phyloP scores from a whole-genome alignment of 495 filamentous ascomycete genomes.

The Aspergillus sclerotiicarbonarius region DNA sequence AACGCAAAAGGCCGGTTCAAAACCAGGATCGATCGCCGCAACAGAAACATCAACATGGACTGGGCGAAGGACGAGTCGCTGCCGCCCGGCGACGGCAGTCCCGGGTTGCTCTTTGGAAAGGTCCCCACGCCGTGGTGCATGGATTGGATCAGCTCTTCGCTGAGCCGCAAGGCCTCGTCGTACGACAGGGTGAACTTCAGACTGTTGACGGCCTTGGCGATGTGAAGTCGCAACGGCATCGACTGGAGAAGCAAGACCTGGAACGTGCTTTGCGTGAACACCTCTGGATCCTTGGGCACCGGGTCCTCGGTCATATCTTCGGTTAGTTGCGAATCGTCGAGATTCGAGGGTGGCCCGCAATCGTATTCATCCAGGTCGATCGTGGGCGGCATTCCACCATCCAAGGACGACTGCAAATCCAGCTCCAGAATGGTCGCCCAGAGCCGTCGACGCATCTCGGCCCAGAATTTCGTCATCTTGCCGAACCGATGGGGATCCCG shows the following conservation, averaged over 20 bases:
- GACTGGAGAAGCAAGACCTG: constrained; percentile 50
- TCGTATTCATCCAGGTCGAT: constrained; percentile 46
- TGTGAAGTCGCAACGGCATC: constrained; percentile 47
- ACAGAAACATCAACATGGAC: constrained; percentile 39
- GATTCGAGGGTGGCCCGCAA: constrained; percentile 54
- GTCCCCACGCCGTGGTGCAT: constrained; percentile 29
- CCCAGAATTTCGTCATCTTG: constrained; percentile 44
- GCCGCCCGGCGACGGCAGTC: constrained; percentile 23
- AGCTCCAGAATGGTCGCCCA: constrained; percentile 66
- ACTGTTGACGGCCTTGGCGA: constrained; percentile 48
- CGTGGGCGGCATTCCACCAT: constrained; percentile 52
- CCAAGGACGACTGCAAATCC: constrained; percentile 54
- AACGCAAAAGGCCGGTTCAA: constrained; percentile 54
- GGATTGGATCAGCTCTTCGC: constrained; percentile 36
- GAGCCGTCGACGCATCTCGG: constrained; percentile 56
- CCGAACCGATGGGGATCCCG: constrained; percentile 55
- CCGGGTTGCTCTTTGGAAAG: constrained; percentile 24
- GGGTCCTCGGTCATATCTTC: constrained; percentile 39
- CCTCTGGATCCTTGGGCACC: constrained; percentile 27
- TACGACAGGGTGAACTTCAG: constrained; percentile 50
- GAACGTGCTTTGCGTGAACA: constrained; percentile 50
- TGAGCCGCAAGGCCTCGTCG: constrained; percentile 47
- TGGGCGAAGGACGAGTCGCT: constrained; percentile 34
- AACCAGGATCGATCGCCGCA: constrained; percentile 52
- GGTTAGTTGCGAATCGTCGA: constrained; percentile 55